Evolutionary conservation across 2,329 filamentous ascomycete species (phyloP).

Genomic region (Phialocephala subalpina): DNA sequence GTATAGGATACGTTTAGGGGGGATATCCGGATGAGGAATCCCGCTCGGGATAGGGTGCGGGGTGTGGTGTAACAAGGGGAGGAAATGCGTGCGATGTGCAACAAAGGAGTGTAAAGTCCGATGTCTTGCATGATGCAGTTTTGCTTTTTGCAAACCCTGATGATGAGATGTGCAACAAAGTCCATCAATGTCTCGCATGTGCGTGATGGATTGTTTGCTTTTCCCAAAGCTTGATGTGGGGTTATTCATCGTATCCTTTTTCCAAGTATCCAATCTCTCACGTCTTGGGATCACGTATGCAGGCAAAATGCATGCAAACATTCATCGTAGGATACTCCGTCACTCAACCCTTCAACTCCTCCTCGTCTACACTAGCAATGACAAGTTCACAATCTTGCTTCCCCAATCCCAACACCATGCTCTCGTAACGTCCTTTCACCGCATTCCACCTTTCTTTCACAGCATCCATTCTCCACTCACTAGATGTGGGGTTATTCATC

Average conservation of each 20-base stretch:
- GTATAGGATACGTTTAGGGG: not conserved
- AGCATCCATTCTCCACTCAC: not conserved
- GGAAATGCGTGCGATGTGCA: not conserved
- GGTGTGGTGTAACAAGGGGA: not conserved
- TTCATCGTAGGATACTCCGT: not conserved
- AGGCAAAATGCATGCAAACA: not conserved
- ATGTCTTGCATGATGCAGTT: not conserved
- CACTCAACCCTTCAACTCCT: not conserved
- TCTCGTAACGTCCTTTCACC: not conserved
- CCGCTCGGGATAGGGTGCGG: not conserved
- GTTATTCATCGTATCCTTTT: not conserved
- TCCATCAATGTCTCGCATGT: not conserved
- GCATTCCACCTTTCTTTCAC: not conserved
- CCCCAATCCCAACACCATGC: not conserved
- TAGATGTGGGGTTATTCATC: not conserved
- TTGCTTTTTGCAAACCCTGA: not conserved
- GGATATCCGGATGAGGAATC: not conserved
- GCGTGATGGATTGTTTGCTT: not conserved
- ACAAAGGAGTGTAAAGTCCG: constrained; percentile 4
- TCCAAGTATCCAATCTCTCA: not conserved
- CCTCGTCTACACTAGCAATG: not conserved
- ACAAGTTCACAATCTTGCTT: not conserved
- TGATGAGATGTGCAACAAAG: not conserved
- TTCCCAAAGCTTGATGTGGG: not conserved
- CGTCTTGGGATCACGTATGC: not conserved